A percentile compares a stretch with the other conserved stretches of the same genome.
Evolutionary conservation across 495 filamentous ascomycete genomes (phyloP).

Genomic region (Aspergillus campestris): DNA sequence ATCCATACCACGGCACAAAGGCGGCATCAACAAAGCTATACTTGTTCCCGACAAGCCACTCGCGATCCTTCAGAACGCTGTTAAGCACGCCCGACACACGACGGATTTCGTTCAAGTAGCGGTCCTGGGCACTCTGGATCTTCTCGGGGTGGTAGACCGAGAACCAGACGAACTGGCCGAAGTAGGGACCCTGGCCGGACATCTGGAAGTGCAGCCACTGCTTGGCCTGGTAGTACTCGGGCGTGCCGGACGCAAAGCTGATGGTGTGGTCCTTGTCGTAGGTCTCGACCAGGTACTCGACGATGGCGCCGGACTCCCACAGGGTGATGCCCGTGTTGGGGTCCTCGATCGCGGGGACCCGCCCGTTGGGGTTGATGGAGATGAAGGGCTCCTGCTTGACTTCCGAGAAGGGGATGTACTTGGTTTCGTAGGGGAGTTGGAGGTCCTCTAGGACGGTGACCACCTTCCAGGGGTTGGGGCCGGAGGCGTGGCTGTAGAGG

Average conservation of each 20-base stretch:
- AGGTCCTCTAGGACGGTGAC: slow-evolving; percentile 57
- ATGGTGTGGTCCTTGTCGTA: slow-evolving; percentile 59
- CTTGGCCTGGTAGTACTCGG: slow-evolving; percentile 44
- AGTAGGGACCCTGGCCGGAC: slow-evolving; percentile 65
- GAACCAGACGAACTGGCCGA: slow-evolving; percentile 52
- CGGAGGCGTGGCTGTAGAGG: slow-evolving; percentile 30
- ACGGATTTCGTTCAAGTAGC: slow-evolving; percentile 52
- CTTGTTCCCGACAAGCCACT: slow-evolving; percentile 54
- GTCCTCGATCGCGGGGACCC: slow-evolving; percentile 54
- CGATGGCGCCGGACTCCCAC: slow-evolving; percentile 69
- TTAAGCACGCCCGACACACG: slow-evolving; percentile 55
- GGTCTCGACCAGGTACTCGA: slow-evolving; percentile 61
- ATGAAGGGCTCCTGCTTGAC: slow-evolving; percentile 50
- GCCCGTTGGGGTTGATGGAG: slow-evolving; percentile 64
- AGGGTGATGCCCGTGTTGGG: slow-evolving; percentile 57
- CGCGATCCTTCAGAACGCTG: slow-evolving; percentile 35
- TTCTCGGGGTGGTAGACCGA: slow-evolving; percentile 45
- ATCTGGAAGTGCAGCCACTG: slow-evolving; percentile 64
- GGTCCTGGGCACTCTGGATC: slow-evolving; percentile 46
- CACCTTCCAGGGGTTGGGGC: slow-evolving; percentile 62
- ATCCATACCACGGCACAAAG: slow-evolving; percentile 47
- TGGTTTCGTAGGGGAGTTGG: slow-evolving; percentile 43
- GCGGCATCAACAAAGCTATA: slow-evolving; percentile 50
- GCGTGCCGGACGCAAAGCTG: slow-evolving; percentile 40
- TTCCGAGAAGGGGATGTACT: slow-evolving; percentile 33